phyloP scores from a whole-genome alignment of 1,284 basidiomycete species.

The Fomitopsis schrenkii region DNA sequence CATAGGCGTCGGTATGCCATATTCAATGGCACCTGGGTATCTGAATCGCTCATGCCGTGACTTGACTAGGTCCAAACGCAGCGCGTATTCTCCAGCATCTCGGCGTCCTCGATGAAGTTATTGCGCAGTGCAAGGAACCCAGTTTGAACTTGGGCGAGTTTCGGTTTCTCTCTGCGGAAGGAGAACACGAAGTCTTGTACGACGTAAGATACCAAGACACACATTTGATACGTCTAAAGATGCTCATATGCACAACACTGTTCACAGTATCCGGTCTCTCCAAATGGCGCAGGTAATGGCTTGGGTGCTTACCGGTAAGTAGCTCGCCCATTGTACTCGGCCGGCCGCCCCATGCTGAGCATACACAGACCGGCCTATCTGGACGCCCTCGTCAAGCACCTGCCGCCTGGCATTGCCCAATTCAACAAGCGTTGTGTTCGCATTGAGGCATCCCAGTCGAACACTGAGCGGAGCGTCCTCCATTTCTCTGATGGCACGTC shows the following conservation, averaged over 20 bases:
- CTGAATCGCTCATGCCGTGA: not conserved
- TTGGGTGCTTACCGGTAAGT: constrained; percentile 26
- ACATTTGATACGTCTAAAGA: not conserved
- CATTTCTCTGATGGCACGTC: constrained; percentile 44
- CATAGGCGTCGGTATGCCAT: constrained; percentile 41
- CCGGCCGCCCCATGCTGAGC: not conserved
- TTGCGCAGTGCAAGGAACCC: constrained; percentile 32
- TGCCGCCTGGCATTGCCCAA: constrained; percentile 38
- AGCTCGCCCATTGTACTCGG: constrained; percentile 6
- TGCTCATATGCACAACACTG: not conserved
- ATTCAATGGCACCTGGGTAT: not conserved
- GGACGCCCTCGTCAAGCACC: constrained; percentile 41
- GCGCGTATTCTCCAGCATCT: constrained; percentile 41
- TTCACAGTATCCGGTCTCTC: constrained; percentile 10
- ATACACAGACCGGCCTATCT: constrained; percentile 41
- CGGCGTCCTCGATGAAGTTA: constrained; percentile 38
- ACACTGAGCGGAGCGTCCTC: constrained; percentile 28
- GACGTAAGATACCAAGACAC: constrained; percentile 31
- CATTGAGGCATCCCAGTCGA: constrained; percentile 21
- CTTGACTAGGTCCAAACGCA: constrained; percentile 44
- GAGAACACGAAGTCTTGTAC: constrained; percentile 40
- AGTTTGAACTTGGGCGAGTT: constrained; percentile 31
- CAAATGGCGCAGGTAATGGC: constrained; percentile 23
- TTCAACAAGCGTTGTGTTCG: constrained; percentile 49
- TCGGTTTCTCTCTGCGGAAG: constrained; percentile 38